A percentile compares a stretch with the other conserved stretches of the same genome.
Evolutionary conservation across 192 early-diverging fungal species (phyloP).

Genomic region (Coemansia sp.): DNA sequence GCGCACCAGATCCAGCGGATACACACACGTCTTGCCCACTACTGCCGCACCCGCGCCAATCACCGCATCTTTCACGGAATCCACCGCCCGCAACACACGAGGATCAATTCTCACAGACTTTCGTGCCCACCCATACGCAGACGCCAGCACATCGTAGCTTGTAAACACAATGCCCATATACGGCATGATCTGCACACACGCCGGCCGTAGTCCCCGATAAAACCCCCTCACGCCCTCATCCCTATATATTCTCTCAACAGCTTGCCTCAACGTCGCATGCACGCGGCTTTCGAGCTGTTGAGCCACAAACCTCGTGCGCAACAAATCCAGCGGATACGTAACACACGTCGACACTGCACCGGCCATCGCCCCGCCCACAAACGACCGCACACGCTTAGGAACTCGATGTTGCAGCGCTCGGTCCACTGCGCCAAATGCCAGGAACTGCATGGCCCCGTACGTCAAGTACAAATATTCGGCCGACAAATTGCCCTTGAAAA

Average conservation of each 20-base stretch:
- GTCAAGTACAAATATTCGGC: constrained; percentile 91
- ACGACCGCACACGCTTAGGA: constrained; percentile 56
- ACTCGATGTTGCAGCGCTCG: constrained; percentile 15
- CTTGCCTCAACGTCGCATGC: constrained; percentile 66
- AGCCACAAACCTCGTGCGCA: constrained; percentile 90
- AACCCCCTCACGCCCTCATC: constrained; percentile 82
- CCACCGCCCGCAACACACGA: constrained; percentile 4
- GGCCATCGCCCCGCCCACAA: constrained; percentile 76
- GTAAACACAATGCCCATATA: constrained; percentile 94
- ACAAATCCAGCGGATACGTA: constrained; percentile 95
- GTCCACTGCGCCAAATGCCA: constrained; percentile 66
- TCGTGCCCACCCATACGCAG: constrained; percentile 41
- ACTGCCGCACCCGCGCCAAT: constrained; percentile 80
- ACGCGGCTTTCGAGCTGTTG: constrained; percentile 68
- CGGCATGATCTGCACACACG: constrained; percentile 86
- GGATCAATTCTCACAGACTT: constrained; percentile 3
- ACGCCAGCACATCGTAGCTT: constrained; percentile 65
- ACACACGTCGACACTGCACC: constrained; percentile 74
- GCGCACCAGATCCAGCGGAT: constrained; percentile 88
- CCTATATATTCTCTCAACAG: constrained; percentile 62
- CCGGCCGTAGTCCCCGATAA: constrained; percentile 80
- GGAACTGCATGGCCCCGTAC: constrained; percentile 88
- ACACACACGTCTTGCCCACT: constrained; percentile 79
- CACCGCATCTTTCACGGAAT: constrained; percentile 62
- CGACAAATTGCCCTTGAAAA: constrained; percentile 93